Conservation (phyloP, 371 early-diverging fungal genomes). For the Synchytrium microbalum region DNA sequence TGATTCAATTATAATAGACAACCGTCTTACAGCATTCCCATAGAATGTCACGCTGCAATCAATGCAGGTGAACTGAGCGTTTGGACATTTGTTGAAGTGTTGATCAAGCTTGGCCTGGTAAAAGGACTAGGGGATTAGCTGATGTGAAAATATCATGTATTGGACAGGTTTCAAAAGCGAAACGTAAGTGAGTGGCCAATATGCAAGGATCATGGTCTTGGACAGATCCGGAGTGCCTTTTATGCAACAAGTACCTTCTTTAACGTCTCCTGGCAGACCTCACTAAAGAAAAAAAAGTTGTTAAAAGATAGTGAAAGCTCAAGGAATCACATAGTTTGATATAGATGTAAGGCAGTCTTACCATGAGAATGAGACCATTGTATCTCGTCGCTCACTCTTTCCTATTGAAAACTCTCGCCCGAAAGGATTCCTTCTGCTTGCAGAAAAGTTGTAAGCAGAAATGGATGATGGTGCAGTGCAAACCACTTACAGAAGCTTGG, state of each 20-base stretch:
- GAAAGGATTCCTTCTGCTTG: no score
- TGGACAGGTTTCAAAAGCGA: background rate
- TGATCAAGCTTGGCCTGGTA: conserved; percentile 61
- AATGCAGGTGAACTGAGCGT: conserved; percentile 78
- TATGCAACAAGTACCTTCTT: no score
- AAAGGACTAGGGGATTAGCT: no score
- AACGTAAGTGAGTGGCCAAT: background rate
- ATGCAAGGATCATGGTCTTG: background rate
- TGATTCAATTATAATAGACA: background rate
- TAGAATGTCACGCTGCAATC: conserved; percentile 81
- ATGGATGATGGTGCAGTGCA: no score
- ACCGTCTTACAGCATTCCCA: conserved; percentile 43
- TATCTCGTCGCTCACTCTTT: conserved; percentile 3
- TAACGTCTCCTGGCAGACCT: conserved; percentile 80
- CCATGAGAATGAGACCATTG: conserved; percentile 30
- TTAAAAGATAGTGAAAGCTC: background rate
- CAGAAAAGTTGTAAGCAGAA: no score
- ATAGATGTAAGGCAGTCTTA: background rate
- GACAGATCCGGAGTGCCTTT: no score
- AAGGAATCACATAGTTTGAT: background rate
- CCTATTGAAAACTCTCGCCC: no score
- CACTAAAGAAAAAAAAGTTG: conserved; percentile 30
- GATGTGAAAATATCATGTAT: no score
- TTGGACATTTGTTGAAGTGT: conserved; percentile 71
- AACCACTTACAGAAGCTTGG: no score